phyloP scores from a whole-genome alignment of 2,329 filamentous ascomycete genomes.

The Hypoxylon sp. region DNA sequence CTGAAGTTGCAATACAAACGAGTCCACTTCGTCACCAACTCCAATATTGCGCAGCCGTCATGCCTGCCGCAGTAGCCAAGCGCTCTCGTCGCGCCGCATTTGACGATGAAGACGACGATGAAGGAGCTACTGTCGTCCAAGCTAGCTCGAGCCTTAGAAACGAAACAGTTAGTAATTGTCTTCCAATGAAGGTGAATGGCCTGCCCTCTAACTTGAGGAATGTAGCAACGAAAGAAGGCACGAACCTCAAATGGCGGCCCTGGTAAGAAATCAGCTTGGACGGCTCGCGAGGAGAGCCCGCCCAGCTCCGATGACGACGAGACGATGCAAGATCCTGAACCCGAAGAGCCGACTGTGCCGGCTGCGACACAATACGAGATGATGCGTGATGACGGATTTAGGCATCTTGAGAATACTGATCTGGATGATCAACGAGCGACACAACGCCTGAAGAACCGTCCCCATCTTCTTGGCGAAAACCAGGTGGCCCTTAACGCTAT shows the following conservation, averaged over 20 bases:
- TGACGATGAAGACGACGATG: constrained; percentile 54
- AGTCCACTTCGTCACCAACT: not conserved
- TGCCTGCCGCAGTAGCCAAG: constrained; percentile 57
- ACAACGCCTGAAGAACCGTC: constrained; percentile 70
- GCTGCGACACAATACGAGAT: constrained; percentile 73
- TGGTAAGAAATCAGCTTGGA: constrained; percentile 32
- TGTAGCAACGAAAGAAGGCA: constrained; percentile 58
- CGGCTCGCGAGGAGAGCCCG: constrained; percentile 44
- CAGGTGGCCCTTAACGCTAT: constrained; percentile 86
- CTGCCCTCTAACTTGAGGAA: constrained; percentile 22
- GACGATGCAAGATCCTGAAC: constrained; percentile 48
- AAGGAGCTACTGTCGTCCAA: constrained; percentile 56
- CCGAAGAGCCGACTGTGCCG: constrained; percentile 54
- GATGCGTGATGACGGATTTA: constrained; percentile 71
- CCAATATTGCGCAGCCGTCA: constrained; percentile 26
- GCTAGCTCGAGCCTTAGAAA: constrained; percentile 60
- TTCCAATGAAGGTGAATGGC: not conserved
- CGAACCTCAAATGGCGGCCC: constrained; percentile 54
- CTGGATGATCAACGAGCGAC: constrained; percentile 75
- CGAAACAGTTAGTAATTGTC: constrained; percentile 56
- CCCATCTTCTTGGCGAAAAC: constrained; percentile 73
- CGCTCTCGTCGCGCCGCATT: constrained; percentile 58
- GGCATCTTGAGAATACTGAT: constrained; percentile 69
- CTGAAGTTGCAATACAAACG: constrained; percentile 5
- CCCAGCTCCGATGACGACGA: constrained; percentile 54